Evolutionary conservation across 2,329 filamentous ascomycete genomes (phyloP), one percentile per base, ranked within the genome.

Genomic region (Talaromyces sp.): DNA sequence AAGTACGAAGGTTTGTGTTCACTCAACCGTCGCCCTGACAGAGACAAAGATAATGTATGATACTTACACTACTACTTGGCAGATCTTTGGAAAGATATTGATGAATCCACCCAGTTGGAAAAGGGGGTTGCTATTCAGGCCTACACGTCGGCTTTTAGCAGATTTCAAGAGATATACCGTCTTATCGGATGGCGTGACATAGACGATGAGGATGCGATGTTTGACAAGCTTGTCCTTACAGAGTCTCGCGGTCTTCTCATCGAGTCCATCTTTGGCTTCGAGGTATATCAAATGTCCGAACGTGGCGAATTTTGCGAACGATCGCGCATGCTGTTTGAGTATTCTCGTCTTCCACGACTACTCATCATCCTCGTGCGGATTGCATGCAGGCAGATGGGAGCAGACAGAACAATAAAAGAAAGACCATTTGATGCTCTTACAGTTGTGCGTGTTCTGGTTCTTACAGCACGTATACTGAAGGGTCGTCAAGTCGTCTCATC

Each of bases 121-220:
- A 60, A 57, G 31, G 31, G 56, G 3, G 27, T 14, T 54, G 13
- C 63, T 56, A 5, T 27, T 45, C 27, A 65, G 1, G 57, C 63
- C 24, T 65, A 65, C 6, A 47, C 47, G 19, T 47, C 49, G 8
- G 57, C 57, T 60, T 65, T 65, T 22, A 49, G 39, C 22, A 24
- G 57, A 3, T 65, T 60, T 65, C 1, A 56, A 56, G 63, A 65
- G 27, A 65, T 60, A 60, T 65, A 65, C 27, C 7, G 37, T 52
- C 63, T 65, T 7, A 56, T 65, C n/a, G 63, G 63, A 60, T 60
- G 63, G 63, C 35, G 57, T 47, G 37, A 39, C 11, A 33, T 5
- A 1, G 37, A 54, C 5, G 47, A 60, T 6, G 27, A 27, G 35
- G 35, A 60, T 49, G 11, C 45, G 11, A 11, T 27, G 27, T 60